Evolutionary conservation across 2,329 filamentous ascomycete species (phyloP), one percentile per base, ranked within the genome.

Genomic region (Fusarium tjaetaba): DNA sequence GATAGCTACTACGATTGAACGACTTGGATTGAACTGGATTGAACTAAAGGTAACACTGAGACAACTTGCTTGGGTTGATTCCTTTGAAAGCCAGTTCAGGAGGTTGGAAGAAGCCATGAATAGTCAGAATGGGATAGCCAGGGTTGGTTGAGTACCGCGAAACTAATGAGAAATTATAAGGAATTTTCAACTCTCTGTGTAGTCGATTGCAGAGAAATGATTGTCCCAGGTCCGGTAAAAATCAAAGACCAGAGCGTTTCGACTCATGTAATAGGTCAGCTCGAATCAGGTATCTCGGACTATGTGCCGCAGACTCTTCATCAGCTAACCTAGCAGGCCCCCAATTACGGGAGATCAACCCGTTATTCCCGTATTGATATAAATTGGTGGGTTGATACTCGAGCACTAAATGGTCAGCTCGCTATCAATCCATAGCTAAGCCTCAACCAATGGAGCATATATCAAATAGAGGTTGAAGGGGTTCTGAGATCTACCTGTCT

Each of bases 211-310:
- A 26, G 32, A 15, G 16, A 34, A 24, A 26, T 4, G 18, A 22
- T 8, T 36, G 6, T 34, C 11, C 20, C 10, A 34, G 26, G 55
- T 36, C 24, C 6, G 15, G 15, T 34, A 10, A 13, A 34, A 26
- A 22, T 22, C 55, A 46, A 34, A 26, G 22, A 34, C 13, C 22
- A 57, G 55, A 26, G n/a, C 16, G n/a, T 24, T 20, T 34, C 9
- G 24, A 20, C 11, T 20, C 22, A 4, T 52, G 20, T 61, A 32
- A 63, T 51, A 45, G 57, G 65, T 26, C 39, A 51, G 56, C 42
- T 63, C 65, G 42, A 38, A 56, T 69, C 38, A 26, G 38, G 42
- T 28, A 61, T 42, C 57, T 68, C 65, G 57, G 65, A 68, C 48
- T 55, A 28, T 52, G n/a, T 22, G 24, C 32, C 26, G 56, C 46